Percentiles rank a stretch among this genome's conserved stretches.
Evolutionary conservation across 768 basidiomycete genomes (phyloP).

Genomic region (Xerocomellus amylosporus): DNA sequence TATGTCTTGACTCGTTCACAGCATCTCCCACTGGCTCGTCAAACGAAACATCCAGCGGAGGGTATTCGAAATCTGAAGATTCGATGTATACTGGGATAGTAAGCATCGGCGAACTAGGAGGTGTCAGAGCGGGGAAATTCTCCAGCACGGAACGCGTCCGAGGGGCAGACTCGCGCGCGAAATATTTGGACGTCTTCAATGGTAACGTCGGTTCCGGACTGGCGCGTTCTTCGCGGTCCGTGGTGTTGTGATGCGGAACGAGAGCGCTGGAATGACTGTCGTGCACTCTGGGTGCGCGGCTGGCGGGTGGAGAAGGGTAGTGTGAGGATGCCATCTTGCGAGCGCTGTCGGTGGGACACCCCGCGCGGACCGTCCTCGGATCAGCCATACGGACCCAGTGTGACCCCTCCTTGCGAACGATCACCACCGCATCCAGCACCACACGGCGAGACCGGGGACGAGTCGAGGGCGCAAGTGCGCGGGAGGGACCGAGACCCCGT

Average conservation of each 20-base stretch:
- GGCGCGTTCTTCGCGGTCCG: not conserved
- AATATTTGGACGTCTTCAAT: conserved; percentile 23
- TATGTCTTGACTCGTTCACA: not conserved
- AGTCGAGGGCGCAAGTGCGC: not conserved
- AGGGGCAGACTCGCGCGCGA: not conserved
- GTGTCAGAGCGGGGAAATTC: not conserved
- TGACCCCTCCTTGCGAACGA: not conserved
- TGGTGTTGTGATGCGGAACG: no score
- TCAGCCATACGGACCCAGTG: no score
- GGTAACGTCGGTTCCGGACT: not conserved
- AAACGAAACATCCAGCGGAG: not conserved
- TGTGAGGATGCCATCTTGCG: not conserved
- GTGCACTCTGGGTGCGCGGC: not conserved
- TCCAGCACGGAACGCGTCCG: not conserved
- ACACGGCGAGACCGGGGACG: conserved; percentile 2
- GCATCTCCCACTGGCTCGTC: not conserved
- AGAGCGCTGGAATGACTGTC: not conserved
- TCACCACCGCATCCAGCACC: conserved; percentile 21
- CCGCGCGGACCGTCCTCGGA: not conserved
- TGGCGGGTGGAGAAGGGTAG: conserved; percentile 8
- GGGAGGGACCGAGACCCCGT: not conserved
- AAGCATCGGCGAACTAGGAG: conserved; percentile 3
- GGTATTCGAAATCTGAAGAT: conserved; percentile 6
- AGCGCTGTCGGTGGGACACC: not conserved
- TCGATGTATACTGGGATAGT: conserved; percentile 5